Base-by-base conservation (phyloP, 2,329 filamentous ascomycete genomes). In the Westerdykella ornata region DNA sequence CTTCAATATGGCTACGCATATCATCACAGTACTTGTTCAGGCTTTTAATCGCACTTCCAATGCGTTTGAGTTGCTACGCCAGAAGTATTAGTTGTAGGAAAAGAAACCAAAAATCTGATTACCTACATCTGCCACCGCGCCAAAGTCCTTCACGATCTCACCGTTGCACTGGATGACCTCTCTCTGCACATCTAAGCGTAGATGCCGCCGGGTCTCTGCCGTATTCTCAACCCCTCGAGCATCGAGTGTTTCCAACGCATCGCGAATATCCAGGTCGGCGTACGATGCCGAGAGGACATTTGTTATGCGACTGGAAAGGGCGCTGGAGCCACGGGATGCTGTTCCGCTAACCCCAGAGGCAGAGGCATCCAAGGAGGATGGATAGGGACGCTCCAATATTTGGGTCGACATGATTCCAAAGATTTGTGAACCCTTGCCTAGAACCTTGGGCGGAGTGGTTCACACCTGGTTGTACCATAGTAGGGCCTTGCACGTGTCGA, bases 81-180 rank as follows among this genome's bases (percentile, higher is more conserved):
- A 38, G 19, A 18, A 26, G n/a, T 38, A 33, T 68, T 47, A 68
- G 63, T 48, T 29, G 16, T 28, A 14, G 22, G 39, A 19, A 39
- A 36, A n/a, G n/a, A 17, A 19, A 19, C 37, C 29, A 35, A 38
- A 26, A 14, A 35, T 33, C 8, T 33, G 14, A 34, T 13, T 35
- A 59, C 56, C 17, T 46, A 90, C 86, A 75, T 94, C 86, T 20
- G 89, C 87, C 49, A 98, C 88, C 41, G 81, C 77, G 28, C 88
- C 87, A 67, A 97, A 97, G 60, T 95, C 88, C 40, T 79, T 74
- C 44, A 97, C 80, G 48, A 97, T 85, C 49, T 87, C 80, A 37
- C 85, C 88, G 78, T 97, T 96, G 67, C 85, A 88, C 50, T 90
- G 80, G 42, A 97, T 89, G 29, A 96, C 85, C 60, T 97, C 89